phyloP scores from a whole-genome alignment of 2,329 filamentous ascomycete species.

The Aureobasidium melanogenum region DNA sequence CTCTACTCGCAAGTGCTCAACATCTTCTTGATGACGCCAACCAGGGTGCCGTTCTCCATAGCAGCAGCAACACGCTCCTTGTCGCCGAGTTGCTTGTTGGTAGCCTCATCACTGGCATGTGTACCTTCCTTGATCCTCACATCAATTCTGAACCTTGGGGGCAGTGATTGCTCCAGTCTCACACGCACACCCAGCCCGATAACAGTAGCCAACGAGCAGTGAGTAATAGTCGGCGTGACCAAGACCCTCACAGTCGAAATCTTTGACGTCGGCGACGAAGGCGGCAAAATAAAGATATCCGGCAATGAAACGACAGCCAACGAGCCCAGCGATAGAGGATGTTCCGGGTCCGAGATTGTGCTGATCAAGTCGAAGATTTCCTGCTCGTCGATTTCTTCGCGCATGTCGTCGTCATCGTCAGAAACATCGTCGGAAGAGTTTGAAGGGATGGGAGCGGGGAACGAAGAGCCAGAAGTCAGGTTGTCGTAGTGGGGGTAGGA shows the following conservation, averaged over 20 bases:
- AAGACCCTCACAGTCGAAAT: slow-evolving; percentile 73
- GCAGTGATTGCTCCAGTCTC: slow-evolving; percentile 79
- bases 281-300: slow-evolving; percentile 72
- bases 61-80: slow-evolving; percentile 95
- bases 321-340: slow-evolving; percentile 86
- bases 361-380: slow-evolving; percentile 96
- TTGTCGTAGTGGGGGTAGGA: slow-evolving; percentile 41
- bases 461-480: slow-evolving; percentile 31
- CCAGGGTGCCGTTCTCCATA: slow-evolving; percentile 84
- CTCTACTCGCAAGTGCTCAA: slow-evolving; percentile 39
- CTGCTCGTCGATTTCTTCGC: slow-evolving; percentile 89
- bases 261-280: slow-evolving; percentile 53
- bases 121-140: slow-evolving; percentile 92
- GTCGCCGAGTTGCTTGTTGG: slow-evolving; percentile 93
- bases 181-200: slow-evolving; percentile 91
- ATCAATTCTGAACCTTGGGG: slow-evolving; percentile 84
- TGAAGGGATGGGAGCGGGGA: slow-evolving; percentile 17
- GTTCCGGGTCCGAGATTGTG: slow-evolving; percentile 91
- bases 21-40: slow-evolving; percentile 88
- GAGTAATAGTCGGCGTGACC: slow-evolving; percentile 92
- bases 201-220: slow-evolving; percentile 92
- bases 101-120: slow-evolving; percentile 89
- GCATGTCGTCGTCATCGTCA: slow-evolving; percentile 49
- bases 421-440: slow-evolving; percentile 28
- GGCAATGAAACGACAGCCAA: slow-evolving; percentile 92